These are phyloP conservation scores for Starmerella khaoyaiensis DNA, from an alignment of 805 yeast genomes.

Conservation along the genomic window DNA sequence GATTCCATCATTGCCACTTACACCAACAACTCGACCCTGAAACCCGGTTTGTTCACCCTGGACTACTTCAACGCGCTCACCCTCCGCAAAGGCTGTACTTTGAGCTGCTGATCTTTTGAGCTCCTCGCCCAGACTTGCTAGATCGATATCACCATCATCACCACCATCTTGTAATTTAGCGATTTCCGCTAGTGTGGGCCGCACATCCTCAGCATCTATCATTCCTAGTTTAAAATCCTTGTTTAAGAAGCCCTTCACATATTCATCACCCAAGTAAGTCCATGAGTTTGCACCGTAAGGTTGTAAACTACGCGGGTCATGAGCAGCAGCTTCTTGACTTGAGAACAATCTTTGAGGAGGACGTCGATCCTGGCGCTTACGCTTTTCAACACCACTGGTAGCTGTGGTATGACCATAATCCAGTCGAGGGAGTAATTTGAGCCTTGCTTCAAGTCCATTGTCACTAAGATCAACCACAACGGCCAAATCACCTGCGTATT, in stretches of 20 bases:
- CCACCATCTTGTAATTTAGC: conserved; percentile 51
- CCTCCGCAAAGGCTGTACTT: conserved; percentile 66
- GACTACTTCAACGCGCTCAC: conserved; percentile 83
- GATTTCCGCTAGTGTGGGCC: conserved; percentile 73
- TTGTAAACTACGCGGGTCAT: conserved; percentile 57
- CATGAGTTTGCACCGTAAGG: conserved; percentile 47
- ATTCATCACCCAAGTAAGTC: conserved; percentile 76
- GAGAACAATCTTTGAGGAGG: conserved; percentile 80
- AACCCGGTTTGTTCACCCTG: conserved; percentile 91
- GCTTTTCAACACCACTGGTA: conserved; percentile 37
- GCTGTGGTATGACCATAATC: conserved; percentile 59
- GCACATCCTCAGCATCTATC: conserved; percentile 64
- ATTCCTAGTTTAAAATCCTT: conserved; percentile 78
- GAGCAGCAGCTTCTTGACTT: conserved; percentile 75
- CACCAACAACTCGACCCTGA: conserved; percentile 40
- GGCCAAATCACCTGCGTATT: conserved; percentile 85
- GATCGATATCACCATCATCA: conserved; percentile 76
- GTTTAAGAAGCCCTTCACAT: conserved; percentile 71
- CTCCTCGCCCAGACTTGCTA: conserved; percentile 76
- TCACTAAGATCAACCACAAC: conserved; percentile 86
- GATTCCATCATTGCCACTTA: conserved; percentile 36
- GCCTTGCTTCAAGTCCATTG: conserved; percentile 88
- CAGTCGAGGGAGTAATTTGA: conserved; percentile 82
- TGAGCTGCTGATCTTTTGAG: conserved; percentile 47
- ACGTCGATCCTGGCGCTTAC: conserved; percentile 44